Percentiles rank a stretch among this genome's conserved stretches.
phyloP scores from a whole-genome alignment of 352 stramenopile species.

The Globisporangium spiculum region DNA sequence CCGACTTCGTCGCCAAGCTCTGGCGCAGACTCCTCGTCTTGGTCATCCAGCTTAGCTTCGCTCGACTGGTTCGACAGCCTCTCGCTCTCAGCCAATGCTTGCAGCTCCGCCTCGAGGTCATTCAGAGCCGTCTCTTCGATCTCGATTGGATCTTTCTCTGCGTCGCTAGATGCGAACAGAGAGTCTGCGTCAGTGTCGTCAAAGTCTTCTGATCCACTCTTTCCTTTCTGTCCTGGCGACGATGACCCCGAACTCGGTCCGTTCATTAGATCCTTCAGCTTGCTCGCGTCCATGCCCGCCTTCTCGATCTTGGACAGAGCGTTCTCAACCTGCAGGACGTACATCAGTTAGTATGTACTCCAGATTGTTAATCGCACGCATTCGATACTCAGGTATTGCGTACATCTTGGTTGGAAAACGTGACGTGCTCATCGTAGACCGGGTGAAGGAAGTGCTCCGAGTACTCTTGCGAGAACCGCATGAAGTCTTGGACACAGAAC shows the following conservation, averaged over 20 bases:
- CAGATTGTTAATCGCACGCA: neutral
- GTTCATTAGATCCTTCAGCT: conserved; percentile 35
- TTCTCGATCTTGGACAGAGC: conserved; percentile 67
- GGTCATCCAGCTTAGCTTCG: neutral
- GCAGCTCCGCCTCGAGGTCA: conserved; percentile 14
- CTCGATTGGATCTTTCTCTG: conserved; percentile 14
- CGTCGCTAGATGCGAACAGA: conserved; percentile 6
- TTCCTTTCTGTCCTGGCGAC: neutral
- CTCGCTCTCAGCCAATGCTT: neutral
- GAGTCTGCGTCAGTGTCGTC: conserved; percentile 14
- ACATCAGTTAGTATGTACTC: neutral
- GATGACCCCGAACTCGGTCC: conserved; percentile 8
- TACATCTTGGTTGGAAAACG: conserved; percentile 72
- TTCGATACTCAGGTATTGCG: neutral
- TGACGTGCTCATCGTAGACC: conserved; percentile 35
- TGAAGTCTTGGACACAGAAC: conserved; percentile 78
- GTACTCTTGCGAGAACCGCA: conserved; percentile 54
- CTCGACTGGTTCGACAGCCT: neutral
- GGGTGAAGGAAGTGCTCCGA: conserved; percentile 45
- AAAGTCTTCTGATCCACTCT: conserved; percentile 3
- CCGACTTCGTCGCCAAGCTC: conserved; percentile 18
- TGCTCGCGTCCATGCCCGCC: conserved; percentile 50
- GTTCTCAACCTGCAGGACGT: conserved; percentile 46
- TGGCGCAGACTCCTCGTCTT: neutral
- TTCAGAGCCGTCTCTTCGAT: conserved; percentile 13